Percentiles rank a stretch among this genome's conserved stretches.
Conservation (phyloP, 345 rosid species). For the Gossypium mustelinum region DNA sequence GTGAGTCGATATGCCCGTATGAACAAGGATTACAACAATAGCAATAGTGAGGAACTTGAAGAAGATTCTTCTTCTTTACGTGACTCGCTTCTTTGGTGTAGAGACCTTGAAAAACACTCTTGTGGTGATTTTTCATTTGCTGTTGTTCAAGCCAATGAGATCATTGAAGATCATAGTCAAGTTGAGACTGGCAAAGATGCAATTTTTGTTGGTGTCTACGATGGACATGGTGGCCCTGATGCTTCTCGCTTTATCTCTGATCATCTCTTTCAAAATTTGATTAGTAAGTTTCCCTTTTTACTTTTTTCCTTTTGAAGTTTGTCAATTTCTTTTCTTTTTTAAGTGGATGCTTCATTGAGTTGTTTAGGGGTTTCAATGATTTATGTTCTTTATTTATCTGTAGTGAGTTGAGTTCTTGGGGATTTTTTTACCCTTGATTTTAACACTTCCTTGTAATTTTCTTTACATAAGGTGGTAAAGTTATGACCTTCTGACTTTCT, state of each 20-base stretch:
- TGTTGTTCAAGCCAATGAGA: constrained; percentile 82
- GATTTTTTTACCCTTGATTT: not conserved
- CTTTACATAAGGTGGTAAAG: not conserved
- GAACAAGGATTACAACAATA: constrained; percentile 67
- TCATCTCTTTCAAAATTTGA: constrained; percentile 70
- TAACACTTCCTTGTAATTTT: not conserved
- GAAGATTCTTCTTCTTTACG: constrained; percentile 22
- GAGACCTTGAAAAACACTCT: constrained; percentile 70
- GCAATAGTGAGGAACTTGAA: constrained; percentile 33
- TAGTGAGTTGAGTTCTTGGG: not conserved
- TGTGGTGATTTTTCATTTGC: constrained; percentile 85
- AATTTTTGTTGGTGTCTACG: constrained; percentile 80
- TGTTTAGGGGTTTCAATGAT: not conserved
- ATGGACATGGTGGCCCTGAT: constrained; percentile 97
- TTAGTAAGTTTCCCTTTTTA: constrained; percentile 41
- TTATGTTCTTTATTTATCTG: not conserved
- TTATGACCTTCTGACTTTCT: not conserved
- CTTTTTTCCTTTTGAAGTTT: too few relatives aligned
- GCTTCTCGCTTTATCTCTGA: constrained; percentile 78
- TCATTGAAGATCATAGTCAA: constrained; percentile 83
- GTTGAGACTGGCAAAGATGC: constrained; percentile 68
- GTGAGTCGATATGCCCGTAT: constrained; percentile 72
- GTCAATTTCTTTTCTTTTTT: not conserved
- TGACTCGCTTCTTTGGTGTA: constrained; percentile 67
- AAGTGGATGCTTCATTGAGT: not conserved